phyloP scores from a whole-genome alignment of 192 early-diverging fungal genomes.

The Coemansia sp. region DNA sequence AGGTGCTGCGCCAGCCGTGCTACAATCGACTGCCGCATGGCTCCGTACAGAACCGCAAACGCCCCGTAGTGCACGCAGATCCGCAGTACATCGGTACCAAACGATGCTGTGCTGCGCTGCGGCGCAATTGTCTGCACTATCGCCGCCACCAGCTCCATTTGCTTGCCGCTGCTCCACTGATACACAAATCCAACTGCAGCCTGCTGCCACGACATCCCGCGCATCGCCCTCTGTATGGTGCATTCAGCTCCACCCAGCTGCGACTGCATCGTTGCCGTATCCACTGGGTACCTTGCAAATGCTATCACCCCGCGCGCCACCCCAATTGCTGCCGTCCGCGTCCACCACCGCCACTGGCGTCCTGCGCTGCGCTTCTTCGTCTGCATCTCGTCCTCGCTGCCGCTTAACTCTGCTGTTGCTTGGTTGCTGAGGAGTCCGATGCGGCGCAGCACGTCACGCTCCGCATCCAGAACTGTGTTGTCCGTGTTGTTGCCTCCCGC shows the following conservation, averaged over 20 bases:
- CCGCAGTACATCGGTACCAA: not conserved
- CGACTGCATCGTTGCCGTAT: conserved; percentile 21
- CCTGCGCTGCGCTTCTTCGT: not conserved
- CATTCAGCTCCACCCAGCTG: conserved; percentile 14
- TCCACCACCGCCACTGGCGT: conserved; percentile 10
- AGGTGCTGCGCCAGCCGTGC: too few species aligned
- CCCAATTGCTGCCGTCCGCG: conserved; percentile 9
- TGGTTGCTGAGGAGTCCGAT: conserved; percentile 8
- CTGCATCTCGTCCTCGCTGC: not conserved
- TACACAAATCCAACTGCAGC: conserved; percentile 20
- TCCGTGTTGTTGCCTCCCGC: too few species aligned
- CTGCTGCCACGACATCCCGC: conserved; percentile 1
- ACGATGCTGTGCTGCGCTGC: not conserved
- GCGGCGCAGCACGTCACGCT: conserved; percentile 23
- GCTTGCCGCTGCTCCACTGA: conserved; percentile 21
- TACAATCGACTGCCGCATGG: too few species aligned
- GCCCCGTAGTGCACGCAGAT: conserved; percentile 23
- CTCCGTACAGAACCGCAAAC: conserved; percentile 33
- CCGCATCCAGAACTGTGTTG: conserved; percentile 7
- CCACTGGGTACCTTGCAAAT: conserved; percentile 24
- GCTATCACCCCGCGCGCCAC: conserved; percentile 7
- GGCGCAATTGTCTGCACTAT: not conserved
- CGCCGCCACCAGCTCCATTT: conserved; percentile 9
- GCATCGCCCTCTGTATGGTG: not conserved
- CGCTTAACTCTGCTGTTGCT: not conserved